These are phyloP conservation scores for Pleurotus tuber-regium DNA, from an alignment of 768 basidiomycete genomes.

Conservation along the genomic window DNA sequence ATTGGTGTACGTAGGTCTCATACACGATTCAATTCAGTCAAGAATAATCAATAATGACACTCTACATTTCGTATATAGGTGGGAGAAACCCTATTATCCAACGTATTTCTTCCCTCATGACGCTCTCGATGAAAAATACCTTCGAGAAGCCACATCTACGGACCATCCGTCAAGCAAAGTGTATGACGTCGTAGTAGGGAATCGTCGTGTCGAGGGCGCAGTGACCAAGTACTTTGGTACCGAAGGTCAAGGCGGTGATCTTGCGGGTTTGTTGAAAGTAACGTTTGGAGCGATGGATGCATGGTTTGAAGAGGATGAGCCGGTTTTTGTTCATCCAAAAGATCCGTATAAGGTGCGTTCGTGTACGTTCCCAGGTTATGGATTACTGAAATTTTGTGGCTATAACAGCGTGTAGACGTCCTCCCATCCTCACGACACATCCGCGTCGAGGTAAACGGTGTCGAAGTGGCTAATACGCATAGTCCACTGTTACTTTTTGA, in stretches of 20 bases:
- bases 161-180: slow-evolving; percentile 25
- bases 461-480: slow-evolving; percentile 58
- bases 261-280: slow-evolving; percentile 49
- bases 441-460: slow-evolving; percentile 57
- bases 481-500: slow-evolving; percentile 57
- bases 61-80: slow-evolving; percentile 32
- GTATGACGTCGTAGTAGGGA: slow-evolving; percentile 47
- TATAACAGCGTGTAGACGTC: slow-evolving; percentile 58
- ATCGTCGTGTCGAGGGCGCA: slow-evolving; percentile 35
- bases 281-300: slow-evolving; percentile 49
- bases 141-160: slow-evolving; percentile 30
- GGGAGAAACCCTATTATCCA: slow-evolving; percentile 55
- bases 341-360: slow-evolving; percentile 63
- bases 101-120: slow-evolving; percentile 48
- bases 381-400: neutral
- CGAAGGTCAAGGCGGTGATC: slow-evolving; percentile 26
- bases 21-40: neutral
- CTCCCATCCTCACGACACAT: slow-evolving; percentile 60
- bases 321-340: slow-evolving; percentile 58
- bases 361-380: neutral
- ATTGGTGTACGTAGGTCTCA: slow-evolving; percentile 46
- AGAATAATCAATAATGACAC: neutral
- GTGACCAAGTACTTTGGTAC: slow-evolving; percentile 27
- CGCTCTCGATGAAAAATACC: slow-evolving; percentile 42
- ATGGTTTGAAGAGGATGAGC: slow-evolving; percentile 72